Evolutionary conservation across 2,329 filamentous ascomycete genomes (phyloP).

Genomic region (Sphaerulina musiva): DNA sequence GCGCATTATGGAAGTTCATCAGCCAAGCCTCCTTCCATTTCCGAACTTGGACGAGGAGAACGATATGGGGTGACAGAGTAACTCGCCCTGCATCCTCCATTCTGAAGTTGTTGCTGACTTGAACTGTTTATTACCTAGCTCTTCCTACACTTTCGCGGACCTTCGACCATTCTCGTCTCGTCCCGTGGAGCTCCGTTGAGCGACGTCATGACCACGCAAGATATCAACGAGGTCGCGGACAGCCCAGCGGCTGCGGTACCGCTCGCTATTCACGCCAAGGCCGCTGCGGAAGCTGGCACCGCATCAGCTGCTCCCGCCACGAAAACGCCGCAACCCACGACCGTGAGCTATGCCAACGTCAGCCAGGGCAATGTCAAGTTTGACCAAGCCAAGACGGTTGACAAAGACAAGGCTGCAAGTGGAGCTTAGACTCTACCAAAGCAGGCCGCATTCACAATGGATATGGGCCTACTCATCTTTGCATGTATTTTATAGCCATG

Average conservation of each 20-base stretch:
- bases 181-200: slow-evolving; percentile 73
- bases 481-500: too few relatives aligned
- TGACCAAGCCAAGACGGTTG: slow-evolving; percentile 12
- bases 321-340: slow-evolving; percentile 24
- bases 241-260: slow-evolving; percentile 65
- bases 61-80: slow-evolving; percentile 85
- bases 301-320: slow-evolving; percentile 17
- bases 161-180: slow-evolving; percentile 77
- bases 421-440: too few relatives aligned
- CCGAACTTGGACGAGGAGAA: slow-evolving; percentile 69
- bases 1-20: slow-evolving; percentile 64
- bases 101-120: slow-evolving; percentile 1
- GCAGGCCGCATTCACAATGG: too few relatives aligned
- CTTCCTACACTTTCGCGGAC: slow-evolving; percentile 84
- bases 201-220: slow-evolving; percentile 68
- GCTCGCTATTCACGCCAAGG: slow-evolving; percentile 45
- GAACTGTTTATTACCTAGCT: slow-evolving; percentile 44
- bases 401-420: background rate
- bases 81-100: slow-evolving; percentile 19
- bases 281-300: slow-evolving; percentile 27
- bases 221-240: slow-evolving; percentile 88
- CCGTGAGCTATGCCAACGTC: slow-evolving; percentile 33
- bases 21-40: slow-evolving; percentile 60
- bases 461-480: too few relatives aligned
- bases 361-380: slow-evolving; percentile 31